phyloP scores from a whole-genome alignment of 1,139 yeast genomes.

The Hyphopichia khmerensis region DNA sequence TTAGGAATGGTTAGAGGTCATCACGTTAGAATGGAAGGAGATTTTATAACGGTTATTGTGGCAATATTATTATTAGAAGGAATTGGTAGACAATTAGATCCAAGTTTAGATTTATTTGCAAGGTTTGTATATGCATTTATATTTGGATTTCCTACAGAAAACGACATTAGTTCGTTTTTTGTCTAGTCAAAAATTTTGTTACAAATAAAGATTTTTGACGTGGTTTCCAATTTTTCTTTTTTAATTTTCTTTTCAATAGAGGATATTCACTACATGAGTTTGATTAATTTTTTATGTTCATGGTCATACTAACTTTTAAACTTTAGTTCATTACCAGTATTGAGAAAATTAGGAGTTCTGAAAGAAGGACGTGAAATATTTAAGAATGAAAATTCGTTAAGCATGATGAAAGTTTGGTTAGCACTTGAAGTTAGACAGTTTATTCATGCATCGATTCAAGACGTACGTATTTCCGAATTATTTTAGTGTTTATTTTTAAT shows the following conservation, averaged over 20 bases:
- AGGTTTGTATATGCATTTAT: slow-evolving; percentile 75
- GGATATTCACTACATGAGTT: too few relatives aligned
- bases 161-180: slow-evolving; percentile 17
- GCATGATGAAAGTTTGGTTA: slow-evolving; percentile 89
- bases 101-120: slow-evolving; percentile 89
- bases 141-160: slow-evolving; percentile 56
- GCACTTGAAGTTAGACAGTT: slow-evolving; percentile 88
- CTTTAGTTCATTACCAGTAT: slow-evolving; percentile 80
- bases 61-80: slow-evolving; percentile 91
- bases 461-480: slow-evolving; percentile 41
- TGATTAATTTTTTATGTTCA: too few relatives aligned
- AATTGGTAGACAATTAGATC: slow-evolving; percentile 91
- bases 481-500: not conserved
- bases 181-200: not conserved
- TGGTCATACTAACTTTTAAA: not conserved
- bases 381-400: slow-evolving; percentile 58
- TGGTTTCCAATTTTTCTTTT: not conserved
- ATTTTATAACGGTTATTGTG: slow-evolving; percentile 88
- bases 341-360: slow-evolving; percentile 75
- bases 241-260: not conserved
- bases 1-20: slow-evolving; percentile 87
- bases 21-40: slow-evolving; percentile 98
- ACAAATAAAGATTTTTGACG: not conserved
- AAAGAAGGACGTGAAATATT: slow-evolving; percentile 63
- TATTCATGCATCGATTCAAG: slow-evolving; percentile 81